Conservation (phyloP, 2,329 filamentous ascomycete genomes). For the Escovopsis sp. region DNA sequence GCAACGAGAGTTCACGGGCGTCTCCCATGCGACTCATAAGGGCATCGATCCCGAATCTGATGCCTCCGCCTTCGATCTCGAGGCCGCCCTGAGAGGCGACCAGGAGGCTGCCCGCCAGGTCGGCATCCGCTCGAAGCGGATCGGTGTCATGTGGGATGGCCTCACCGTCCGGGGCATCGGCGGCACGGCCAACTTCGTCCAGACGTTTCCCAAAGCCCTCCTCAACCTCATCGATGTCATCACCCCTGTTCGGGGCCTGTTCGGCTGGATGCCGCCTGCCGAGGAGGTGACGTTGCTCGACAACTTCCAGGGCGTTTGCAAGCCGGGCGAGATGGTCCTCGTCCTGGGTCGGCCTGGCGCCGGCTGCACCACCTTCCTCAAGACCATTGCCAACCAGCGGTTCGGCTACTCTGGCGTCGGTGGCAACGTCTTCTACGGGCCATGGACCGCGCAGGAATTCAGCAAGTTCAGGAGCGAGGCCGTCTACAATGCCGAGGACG, state of each 20-base stretch:
- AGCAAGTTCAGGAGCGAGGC: constrained; percentile 65
- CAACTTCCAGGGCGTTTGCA: constrained; percentile 53
- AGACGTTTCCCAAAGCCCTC: constrained; percentile 66
- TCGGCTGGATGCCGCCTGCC: constrained; percentile 53
- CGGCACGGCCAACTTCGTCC: constrained; percentile 54
- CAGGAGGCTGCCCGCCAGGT: constrained; percentile 56
- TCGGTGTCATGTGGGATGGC: constrained; percentile 65
- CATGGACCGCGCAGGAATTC: constrained; percentile 56
- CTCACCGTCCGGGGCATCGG: constrained; percentile 63
- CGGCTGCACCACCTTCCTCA: constrained; percentile 55
- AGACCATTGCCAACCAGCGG: constrained; percentile 51
- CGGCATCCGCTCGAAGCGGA: constrained; percentile 67
- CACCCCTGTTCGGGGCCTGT: constrained; percentile 44
- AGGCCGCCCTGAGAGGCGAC: constrained; percentile 55
- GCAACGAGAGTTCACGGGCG: constrained; percentile 41
- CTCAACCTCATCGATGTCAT: constrained; percentile 62
- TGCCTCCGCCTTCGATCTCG: constrained; percentile 52
- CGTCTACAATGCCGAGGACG: constrained; percentile 67
- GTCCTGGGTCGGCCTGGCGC: constrained; percentile 66
- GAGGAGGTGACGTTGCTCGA: constrained; percentile 59
- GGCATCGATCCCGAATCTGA: constrained; percentile 40
- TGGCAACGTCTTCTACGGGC: constrained; percentile 65
- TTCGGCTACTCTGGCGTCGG: constrained; percentile 36
- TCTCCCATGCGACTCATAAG: constrained; percentile 34
- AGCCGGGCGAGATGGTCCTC: constrained; percentile 78